Base-by-base conservation (phyloP, 345 rosid species). In the Laguncularia racemosa region DNA sequence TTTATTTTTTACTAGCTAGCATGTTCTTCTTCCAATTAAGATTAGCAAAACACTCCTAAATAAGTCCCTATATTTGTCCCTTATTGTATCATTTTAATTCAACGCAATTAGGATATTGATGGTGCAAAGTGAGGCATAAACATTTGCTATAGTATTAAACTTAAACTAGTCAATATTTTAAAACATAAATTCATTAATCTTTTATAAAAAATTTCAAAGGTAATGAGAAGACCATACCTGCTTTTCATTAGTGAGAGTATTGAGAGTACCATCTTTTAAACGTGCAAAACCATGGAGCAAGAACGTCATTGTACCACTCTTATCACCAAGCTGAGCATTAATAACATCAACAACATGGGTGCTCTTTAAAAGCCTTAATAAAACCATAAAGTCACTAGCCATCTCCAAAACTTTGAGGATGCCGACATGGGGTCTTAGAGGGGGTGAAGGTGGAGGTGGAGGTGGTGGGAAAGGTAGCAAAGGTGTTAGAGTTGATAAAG, bases 321-420 rank as follows among this genome's bases (percentile, higher is more conserved):
- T 14, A 26, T 53, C 38, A 43, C 38, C 16, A 43, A 53, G 56
- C 44, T 53, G 44, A 17, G 21, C 38, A 43, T 53, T 53, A 16
- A 53, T 13, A 16, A 21, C 44, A 26, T 53, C 56, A 16, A 15
- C 56, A 0, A 64, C 81, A 10, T 67, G 67, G 26, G 83, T 81
- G 20, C 76, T 56, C 58, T 75, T 77, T 56, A 81, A 62, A 1
- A 81, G 78, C 9, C 80, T 70, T 45, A 74, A 73, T 20, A 81
- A 60, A 54, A 73, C 16, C 4, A 65, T 75, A 68, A 77, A 81
- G 13, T 73, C 83, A 5, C 83, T 75, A 7, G 75, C 78, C 46
- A 75, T 81, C 16, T 81, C 81, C 6, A 75, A 81, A 77, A 84
- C 76, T 44, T 80, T 78, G 18, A 78, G 72, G 13, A 81, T 76